Base-by-base conservation (phyloP, 202 grass and related monocot species). In the Alloteropsis angusta region DNA sequence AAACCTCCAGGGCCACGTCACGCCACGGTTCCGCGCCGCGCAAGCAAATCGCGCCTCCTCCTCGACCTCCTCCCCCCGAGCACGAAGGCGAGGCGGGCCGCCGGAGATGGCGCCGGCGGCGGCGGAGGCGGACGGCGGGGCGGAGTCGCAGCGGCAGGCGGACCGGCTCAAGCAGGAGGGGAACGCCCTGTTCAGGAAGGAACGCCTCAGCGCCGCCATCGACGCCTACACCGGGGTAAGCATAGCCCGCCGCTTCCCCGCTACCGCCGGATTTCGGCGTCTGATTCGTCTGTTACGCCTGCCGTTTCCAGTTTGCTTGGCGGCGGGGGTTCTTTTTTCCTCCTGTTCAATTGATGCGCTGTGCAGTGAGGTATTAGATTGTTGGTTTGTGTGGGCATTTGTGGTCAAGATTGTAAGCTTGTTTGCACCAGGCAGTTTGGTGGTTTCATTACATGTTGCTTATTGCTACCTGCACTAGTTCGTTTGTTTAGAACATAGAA, bases 191-290 rank as follows among this genome's bases (percentile, higher is more conserved):
- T 95, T 95, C 78, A 93, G 88, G 87, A 93, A 91, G 83, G 89
- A 91, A 4, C 92, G 95, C 52, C 75, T 98, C 82, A 87, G 92
- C 71, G 92, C 89, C 58, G 92, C 92, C 85, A 98, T 95, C 86
- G 92, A 95, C 82, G 89, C 92, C 32, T 98, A 98, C 87, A 95
- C 92, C 30, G 96, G 87, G 92, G 91, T 94, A 81, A 21, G 81
- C 10, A 3, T 53, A 0, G 4, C 55, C 5, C 9, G 38, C 46
- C 32, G n/a, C 45, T 23, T 12, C 43, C 18, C 30, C 32, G n/a
- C 25, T 60, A 1, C 28, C 2, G 43, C 6, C 32, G 49, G 60
- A 75, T 60, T n/a, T 15, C 1, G 15, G 14, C 2, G 9, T 38
- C 7, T 36, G 17, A 53, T 71, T 58, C 47, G 36, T 17, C 14